Conservation (phyloP, 345 rosid species). For the Theobroma cacao region DNA sequence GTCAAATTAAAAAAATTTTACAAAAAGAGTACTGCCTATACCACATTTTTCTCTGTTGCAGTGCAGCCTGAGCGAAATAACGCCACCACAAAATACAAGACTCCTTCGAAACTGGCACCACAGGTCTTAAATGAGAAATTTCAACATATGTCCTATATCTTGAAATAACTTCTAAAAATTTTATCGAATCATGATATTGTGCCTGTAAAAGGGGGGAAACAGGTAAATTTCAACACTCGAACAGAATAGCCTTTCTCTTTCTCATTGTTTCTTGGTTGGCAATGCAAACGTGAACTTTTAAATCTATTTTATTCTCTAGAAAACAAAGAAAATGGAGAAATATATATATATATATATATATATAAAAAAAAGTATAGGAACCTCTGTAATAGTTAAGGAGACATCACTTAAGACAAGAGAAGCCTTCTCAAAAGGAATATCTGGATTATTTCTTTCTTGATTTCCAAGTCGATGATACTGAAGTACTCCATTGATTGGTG, state of each 20-base stretch:
- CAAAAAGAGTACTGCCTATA: conserved; percentile 19
- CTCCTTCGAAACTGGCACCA: conserved; percentile 63
- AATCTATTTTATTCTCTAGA: background rate
- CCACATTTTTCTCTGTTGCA: conserved; percentile 88
- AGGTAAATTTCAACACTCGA: conserved; percentile 19
- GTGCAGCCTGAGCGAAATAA: conserved; percentile 82
- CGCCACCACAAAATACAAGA: conserved; percentile 79
- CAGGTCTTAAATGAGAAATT: conserved; percentile 87
- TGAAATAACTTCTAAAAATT: conserved; percentile 83
- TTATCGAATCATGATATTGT: conserved; percentile 97
- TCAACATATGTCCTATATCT: conserved; percentile 80
- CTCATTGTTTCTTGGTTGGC: background rate
- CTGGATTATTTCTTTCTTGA: conserved; percentile 88
- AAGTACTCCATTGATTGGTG: conserved; percentile 90
- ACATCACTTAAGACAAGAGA: conserved; percentile 80
- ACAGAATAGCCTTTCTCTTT: background rate
- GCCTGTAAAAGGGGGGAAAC: conserved; percentile 46
- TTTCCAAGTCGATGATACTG: conserved; percentile 96
- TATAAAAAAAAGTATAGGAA: conserved; percentile 22
- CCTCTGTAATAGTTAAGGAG: conserved; percentile 82
- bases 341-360: too few species aligned
- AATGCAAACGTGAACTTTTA: background rate
- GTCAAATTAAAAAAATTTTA: background rate
- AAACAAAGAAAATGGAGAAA: background rate
- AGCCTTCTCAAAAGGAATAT: conserved; percentile 92